Evolutionary conservation across 495 filamentous ascomycete genomes (phyloP), one percentile per base, ranked within the genome.

Genomic region (Penicillium odoratum): DNA sequence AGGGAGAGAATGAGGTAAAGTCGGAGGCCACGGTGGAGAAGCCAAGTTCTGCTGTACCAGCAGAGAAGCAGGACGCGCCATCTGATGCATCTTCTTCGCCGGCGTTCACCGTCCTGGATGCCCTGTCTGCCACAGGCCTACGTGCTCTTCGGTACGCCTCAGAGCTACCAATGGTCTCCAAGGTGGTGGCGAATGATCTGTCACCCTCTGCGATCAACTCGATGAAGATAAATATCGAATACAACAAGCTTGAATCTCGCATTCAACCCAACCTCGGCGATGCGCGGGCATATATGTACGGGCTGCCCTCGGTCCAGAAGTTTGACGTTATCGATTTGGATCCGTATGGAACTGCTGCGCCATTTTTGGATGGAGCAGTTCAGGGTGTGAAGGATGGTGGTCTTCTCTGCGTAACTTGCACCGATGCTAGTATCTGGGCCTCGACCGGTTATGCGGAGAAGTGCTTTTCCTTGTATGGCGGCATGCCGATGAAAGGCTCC

Each of bases 291-390:
- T 90, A 93, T 65, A 97, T 99, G 95, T 95, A 97, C 66, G 75
- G 73, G 13, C 66, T 83, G n/a, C 71, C 73, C 15, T 34, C 64
- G 13, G 38, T 53, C 7, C 58, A 69, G 30, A 77, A 73, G 50
- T 98, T 96, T 73, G 86, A 98, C 64, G 91, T 97, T 33, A 95
- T 99, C 57, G 94, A 99, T 68, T 82, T 99, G 18, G 94, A 99
- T 69, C 94, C 94, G 0, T 99, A 98, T 66, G 94, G 94, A 16
- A 91, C 89, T 2, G 94, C 95, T 0, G 88, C 86, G 28, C 89
- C 92, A 2, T 98, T 98, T 73, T 72, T 98, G 13, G 94, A 99
- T 66, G 87, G 90, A 4, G 91, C 95, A 4, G 79, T 98, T 2
- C 91, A 95, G 65, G 85, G 87, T 0, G 77, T 97, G 10, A 85